Evolutionary conservation across 2,329 filamentous ascomycete species (phyloP).

Genomic region (Bisporella sp.): DNA sequence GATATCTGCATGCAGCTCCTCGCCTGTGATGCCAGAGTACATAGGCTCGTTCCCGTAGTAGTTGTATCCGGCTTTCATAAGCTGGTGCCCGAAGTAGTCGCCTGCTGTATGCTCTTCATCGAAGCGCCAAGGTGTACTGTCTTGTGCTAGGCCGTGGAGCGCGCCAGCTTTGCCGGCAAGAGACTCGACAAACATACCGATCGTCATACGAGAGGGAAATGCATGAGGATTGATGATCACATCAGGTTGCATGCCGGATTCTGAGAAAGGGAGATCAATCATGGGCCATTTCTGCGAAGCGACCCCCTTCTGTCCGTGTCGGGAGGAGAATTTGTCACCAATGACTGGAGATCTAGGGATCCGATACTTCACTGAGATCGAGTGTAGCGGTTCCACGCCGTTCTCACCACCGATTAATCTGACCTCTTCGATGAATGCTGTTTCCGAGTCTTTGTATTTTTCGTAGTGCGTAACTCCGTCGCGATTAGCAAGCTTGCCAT

Average conservation of each 20-base stretch:
- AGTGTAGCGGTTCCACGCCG: conserved; percentile 77
- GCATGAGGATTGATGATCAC: conserved; percentile 99
- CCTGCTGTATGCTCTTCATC: conserved; percentile 85
- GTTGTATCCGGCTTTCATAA: conserved; percentile 93
- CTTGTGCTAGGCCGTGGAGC: conserved; percentile 90
- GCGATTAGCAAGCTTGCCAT: conserved; percentile 72
- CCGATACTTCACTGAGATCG: conserved; percentile 86
- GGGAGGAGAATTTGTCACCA: conserved; percentile 97
- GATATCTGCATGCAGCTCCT: conserved; percentile 90
- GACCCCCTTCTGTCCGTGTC: conserved; percentile 97
- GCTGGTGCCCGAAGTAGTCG: conserved; percentile 93
- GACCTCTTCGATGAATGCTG: conserved; percentile 86
- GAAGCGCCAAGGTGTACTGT: conserved; percentile 92
- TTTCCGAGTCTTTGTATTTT: conserved; percentile 90
- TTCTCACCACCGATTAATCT: conserved; percentile 81
- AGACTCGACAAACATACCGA: conserved; percentile 98
- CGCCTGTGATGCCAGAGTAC: conserved; percentile 94
- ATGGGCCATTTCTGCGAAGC: conserved; percentile 92
- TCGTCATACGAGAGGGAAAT: conserved; percentile 99
- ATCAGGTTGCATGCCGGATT: conserved; percentile 93
- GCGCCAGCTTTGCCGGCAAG: conserved; percentile 92
- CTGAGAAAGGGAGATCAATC: conserved; percentile 92
- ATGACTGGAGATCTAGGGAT: conserved; percentile 87
- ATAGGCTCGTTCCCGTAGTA: conserved; percentile 98
- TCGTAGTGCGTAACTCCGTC: conserved; percentile 82